Conservation (phyloP, 768 basidiomycete genomes). For the Tubosaeta brunneosetosa region DNA sequence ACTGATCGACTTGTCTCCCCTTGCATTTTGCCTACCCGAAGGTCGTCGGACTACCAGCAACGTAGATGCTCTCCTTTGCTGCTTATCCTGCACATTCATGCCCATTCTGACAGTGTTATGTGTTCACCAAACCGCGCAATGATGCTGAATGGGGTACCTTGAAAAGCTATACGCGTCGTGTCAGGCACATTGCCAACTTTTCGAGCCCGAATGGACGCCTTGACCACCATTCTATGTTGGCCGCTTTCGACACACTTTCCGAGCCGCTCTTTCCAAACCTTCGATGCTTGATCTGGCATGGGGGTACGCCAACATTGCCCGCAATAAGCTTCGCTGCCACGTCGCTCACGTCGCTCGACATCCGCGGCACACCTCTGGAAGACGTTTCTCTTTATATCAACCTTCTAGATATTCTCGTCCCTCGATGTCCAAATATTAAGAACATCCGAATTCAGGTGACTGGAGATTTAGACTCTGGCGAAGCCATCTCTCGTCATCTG, state of each 20-base stretch:
- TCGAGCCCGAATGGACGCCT: background rate
- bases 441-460: background rate
- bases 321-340: background rate
- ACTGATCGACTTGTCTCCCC: background rate
- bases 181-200: background rate
- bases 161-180: slow-evolving; percentile 1
- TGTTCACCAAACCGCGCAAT: background rate
- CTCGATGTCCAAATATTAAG: slow-evolving; percentile 3
- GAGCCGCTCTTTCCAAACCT: slow-evolving; percentile 5
- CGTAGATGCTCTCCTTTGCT: background rate
- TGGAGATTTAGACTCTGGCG: background rate
- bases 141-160: background rate
- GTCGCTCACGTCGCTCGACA: background rate
- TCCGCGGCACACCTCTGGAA: background rate
- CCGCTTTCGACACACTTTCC: background rate
- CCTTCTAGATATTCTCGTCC: slow-evolving; percentile 1
- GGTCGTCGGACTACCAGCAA: background rate
- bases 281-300: slow-evolving; percentile 5
- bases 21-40: background rate
- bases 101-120: background rate
- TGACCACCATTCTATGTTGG: background rate
- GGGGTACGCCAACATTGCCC: background rate
- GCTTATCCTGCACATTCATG: background rate
- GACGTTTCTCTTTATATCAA: background rate
- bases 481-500: background rate